Evolutionary conservation across 1,284 basidiomycete genomes (phyloP).

Genomic region (Ceratobasidium theobromae): DNA sequence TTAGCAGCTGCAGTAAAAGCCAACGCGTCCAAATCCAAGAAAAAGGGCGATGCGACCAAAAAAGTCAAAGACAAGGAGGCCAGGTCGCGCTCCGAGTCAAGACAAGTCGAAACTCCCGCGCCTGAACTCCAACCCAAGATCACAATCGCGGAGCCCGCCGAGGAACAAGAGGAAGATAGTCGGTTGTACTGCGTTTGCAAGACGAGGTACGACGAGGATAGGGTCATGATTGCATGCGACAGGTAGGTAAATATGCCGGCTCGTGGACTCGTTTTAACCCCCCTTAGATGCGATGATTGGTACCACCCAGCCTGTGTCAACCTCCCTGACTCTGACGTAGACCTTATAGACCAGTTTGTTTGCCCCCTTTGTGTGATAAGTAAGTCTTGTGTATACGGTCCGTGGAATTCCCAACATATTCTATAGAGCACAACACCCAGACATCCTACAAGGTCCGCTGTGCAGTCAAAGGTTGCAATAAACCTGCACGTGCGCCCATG

Average conservation of each 20-base stretch:
- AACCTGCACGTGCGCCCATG: slow-evolving; percentile 70
- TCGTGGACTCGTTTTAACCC: neutral
- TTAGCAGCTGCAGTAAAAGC: slow-evolving; percentile 23
- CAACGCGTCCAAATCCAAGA: slow-evolving; percentile 24
- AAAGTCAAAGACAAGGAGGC: slow-evolving; percentile 23
- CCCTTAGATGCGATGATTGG: slow-evolving; percentile 79
- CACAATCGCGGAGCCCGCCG: slow-evolving; percentile 35
- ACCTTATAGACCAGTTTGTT: slow-evolving; percentile 83
- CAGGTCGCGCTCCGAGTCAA: slow-evolving; percentile 26
- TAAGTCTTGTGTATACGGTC: slow-evolving; percentile 46
- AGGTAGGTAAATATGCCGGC: slow-evolving; percentile 50
- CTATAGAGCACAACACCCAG: slow-evolving; percentile 62
- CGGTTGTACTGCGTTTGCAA: slow-evolving; percentile 82
- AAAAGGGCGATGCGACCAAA: slow-evolving; percentile 18
- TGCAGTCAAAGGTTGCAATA: slow-evolving; percentile 56
- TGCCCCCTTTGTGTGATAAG: slow-evolving; percentile 74
- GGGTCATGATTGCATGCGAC: slow-evolving; percentile 88
- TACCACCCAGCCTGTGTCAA: slow-evolving; percentile 80
- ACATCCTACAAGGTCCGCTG: slow-evolving; percentile 82
- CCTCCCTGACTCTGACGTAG: slow-evolving; percentile 73
- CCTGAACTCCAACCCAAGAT: slow-evolving; percentile 16
- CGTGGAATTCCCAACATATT: neutral
- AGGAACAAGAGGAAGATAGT: slow-evolving; percentile 64
- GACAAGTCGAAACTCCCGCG: slow-evolving; percentile 24
- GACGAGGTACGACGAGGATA: slow-evolving; percentile 76